Evolutionary conservation across 2,329 filamentous ascomycete genomes (phyloP), one percentile per base, ranked within the genome.

Genomic region (Cadophora sp.): DNA sequence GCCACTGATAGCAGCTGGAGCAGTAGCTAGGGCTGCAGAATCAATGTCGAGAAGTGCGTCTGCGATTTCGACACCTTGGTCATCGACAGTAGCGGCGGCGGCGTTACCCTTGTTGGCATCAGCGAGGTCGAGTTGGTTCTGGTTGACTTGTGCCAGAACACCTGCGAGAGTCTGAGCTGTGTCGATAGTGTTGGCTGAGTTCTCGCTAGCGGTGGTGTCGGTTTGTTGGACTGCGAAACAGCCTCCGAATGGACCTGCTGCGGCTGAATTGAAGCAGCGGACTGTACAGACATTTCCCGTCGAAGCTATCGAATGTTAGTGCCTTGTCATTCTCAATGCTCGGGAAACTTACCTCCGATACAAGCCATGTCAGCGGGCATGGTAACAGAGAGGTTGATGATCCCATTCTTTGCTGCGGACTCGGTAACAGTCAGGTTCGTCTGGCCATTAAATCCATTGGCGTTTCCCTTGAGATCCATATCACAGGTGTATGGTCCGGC

Each of bases 221-320:
- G 79, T 78, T 74, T 89, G 87, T 76, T 88, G 83, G 22, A 88
- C 82, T 2, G 86, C 79, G 75, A 89, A 84, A 77, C 87, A 89
- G 60, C 86, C 83, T 51, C 85, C 84, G 66, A 89, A 89, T 12
- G 85, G 85, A 3, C 85, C 85, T 11, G 85, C 85, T 2, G 83
- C 77, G 7, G 86, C 85, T 66, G 83, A 85, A 79, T 89, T 89
- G 22, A 85, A 81, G 81, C 87, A 89, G 46, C 87, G 82, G 24
- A 89, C 80, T 0, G 86, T 88, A 81, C 86, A 87, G 46, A 87
- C 74, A 65, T 87, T 84, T 50, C 88, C 87, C 0, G 86, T 87
- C 0, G 87, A 86, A 8, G 79, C 83, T 83, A 48, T 31, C 27
- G 2, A 6, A 22, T n/a, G 24, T 50, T 19, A 43, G 46, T 46